A percentile compares a stretch with the other conserved stretches of the same genome.
Evolutionary conservation across 345 rosid genomes (phyloP).

Genomic region (Gossypium australe): DNA sequence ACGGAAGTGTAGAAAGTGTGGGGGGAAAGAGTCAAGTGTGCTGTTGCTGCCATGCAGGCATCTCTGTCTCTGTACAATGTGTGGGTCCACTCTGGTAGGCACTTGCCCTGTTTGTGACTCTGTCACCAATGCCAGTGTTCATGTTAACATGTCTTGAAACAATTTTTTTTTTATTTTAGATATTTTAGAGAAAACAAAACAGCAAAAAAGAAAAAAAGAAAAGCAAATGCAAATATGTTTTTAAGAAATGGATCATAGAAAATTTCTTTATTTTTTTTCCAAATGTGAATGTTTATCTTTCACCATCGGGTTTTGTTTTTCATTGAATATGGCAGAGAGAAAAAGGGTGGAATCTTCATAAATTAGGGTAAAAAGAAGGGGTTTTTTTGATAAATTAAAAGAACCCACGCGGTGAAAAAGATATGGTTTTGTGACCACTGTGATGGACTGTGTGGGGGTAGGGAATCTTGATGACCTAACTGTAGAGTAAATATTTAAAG

Average conservation of each 20-base stretch:
- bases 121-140: conserved; percentile 52
- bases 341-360: background rate
- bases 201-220: background rate
- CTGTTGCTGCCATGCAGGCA: conserved; percentile 84
- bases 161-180: background rate
- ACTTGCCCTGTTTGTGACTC: conserved; percentile 48
- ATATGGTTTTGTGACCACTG: background rate
- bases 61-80: conserved; percentile 64
- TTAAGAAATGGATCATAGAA: conserved; percentile 9
- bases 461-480: background rate
- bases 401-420: background rate
- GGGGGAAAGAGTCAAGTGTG: conserved; percentile 63
- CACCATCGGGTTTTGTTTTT: background rate
- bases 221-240: conserved; percentile 9
- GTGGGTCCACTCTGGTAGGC: conserved; percentile 49
- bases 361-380: no score
- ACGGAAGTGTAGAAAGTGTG: conserved; percentile 49
- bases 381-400: background rate
- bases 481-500: background rate
- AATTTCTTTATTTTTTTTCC: background rate
- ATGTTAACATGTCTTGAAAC: conserved; percentile 53
- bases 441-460: background rate
- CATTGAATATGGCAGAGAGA: no score
- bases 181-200: background rate
- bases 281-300: background rate